Evolutionary conservation across 164 flowering plant genomes (phyloP).

Genomic region (Santalum album): DNA sequence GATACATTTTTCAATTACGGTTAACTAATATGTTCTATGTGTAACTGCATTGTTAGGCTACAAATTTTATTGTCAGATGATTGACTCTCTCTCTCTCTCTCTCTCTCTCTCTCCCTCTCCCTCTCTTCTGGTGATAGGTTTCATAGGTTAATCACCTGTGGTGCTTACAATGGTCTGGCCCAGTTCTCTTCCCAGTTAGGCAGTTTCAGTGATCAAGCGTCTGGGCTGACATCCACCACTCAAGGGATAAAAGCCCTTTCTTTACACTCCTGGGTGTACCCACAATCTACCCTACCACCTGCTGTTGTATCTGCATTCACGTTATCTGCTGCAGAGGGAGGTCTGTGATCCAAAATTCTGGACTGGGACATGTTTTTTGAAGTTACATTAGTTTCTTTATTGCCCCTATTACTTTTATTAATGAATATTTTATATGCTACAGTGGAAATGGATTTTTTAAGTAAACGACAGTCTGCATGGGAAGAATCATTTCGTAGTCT

Average conservation of each 20-base stretch:
- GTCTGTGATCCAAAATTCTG: slow-evolving; percentile 23
- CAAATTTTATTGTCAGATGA: too few species aligned
- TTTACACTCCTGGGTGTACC: slow-evolving; percentile 78
- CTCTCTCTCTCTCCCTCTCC: background rate
- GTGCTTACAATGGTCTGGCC: slow-evolving; percentile 28
- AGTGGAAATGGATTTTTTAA: slow-evolving; percentile 62
- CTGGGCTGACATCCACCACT: slow-evolving; percentile 16
- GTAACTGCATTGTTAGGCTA: background rate
- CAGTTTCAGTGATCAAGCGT: slow-evolving; percentile 17
- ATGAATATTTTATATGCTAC: background rate
- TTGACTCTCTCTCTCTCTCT: too few species aligned
- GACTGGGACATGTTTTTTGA: background rate
- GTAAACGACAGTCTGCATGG: slow-evolving; percentile 70
- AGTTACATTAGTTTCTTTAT: background rate
- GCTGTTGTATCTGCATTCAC: slow-evolving; percentile 60
- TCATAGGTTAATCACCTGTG: slow-evolving; percentile 42
- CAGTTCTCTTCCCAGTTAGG: slow-evolving; percentile 18
- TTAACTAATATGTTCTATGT: background rate
- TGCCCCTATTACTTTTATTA: background rate
- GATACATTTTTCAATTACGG: too few species aligned
- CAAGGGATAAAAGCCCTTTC: slow-evolving; percentile 27
- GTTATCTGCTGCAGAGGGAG: slow-evolving; percentile 54
- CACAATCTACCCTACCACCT: slow-evolving; percentile 73
- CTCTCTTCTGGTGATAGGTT: slow-evolving; percentile 34
- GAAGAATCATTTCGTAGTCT: slow-evolving; percentile 88